Evolutionary conservation across 176 grass and related monocot genomes (phyloP), one percentile per base, ranked within the genome.

Genomic region (Carex myosuroides): DNA sequence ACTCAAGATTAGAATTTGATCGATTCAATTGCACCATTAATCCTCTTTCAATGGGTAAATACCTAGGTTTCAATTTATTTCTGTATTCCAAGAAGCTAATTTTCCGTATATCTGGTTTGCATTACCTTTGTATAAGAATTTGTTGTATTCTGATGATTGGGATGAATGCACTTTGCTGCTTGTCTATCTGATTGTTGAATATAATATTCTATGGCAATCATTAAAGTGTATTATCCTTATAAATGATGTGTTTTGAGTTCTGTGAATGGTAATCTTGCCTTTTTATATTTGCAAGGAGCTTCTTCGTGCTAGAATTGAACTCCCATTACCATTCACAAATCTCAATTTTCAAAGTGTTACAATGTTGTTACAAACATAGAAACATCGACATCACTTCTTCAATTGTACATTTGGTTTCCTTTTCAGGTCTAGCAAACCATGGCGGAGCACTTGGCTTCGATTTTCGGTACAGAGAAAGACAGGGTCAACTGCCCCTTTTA

Each of bases 401-500:
- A 64, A 62, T 81, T 81, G 39, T 33, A 46, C n/a, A 52, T 48
- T 62, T 64, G 37, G 12, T 64, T 64, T 21, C 2, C 58, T 60
- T 81, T 64, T 46, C 55, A 81, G 60, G 39, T 81, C 26, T 83
- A 83, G 14, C 62, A 46, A 83, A 68, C 52, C 10, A 81, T 83
- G 81, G 81, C 81, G 0, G 81, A 83, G 81, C 81, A 83, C 21
- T 83, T 83, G 60, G 81, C 81, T 35, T 83, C 81, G 5, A 83
- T 83, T 50, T 83, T 83, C 0, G 84, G 84, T 12, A 85, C 70
- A 39, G 84, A 85, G 55, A 85, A 85, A 12, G 84, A 85, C 72
- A 58, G 84, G 35, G 84, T 85, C 65, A 85, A 85, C 44, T 85
- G 84, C 54, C 84, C 84, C 3, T 85, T 85, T 35, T 85, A 85